phyloP scores from a whole-genome alignment of 2,329 filamentous ascomycete genomes.

The Exophiala phaeomuriformis region DNA sequence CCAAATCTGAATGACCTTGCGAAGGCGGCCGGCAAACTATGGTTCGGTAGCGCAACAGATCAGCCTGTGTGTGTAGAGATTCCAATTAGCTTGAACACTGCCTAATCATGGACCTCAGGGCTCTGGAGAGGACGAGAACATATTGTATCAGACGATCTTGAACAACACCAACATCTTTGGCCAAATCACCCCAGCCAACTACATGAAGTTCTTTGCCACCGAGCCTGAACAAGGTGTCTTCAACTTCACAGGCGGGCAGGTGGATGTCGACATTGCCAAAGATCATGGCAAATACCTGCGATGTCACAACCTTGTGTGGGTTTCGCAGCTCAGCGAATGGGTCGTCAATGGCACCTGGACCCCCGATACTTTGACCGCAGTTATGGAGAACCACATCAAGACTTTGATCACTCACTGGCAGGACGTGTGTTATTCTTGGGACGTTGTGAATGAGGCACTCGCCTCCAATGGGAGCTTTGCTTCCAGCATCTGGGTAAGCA shows the following conservation, averaged over 20 bases:
- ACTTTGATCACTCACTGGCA: constrained; percentile 34
- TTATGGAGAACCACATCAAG: constrained; percentile 45
- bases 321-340: constrained; percentile 45
- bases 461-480: constrained; percentile 37
- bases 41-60: constrained; percentile 47
- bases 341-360: constrained; percentile 50
- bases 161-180: constrained; percentile 54
- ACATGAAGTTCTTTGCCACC: constrained; percentile 47
- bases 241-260: constrained; percentile 35
- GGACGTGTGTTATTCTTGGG: constrained; percentile 35
- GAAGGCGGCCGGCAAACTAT: constrained; percentile 48
- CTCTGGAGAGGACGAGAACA: constrained; percentile 43
- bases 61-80: too few relatives aligned
- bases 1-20: constrained; percentile 49
- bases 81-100: not conserved
- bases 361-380: constrained; percentile 48
- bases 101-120: constrained; percentile 1
- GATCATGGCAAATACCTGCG: constrained; percentile 45
- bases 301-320: constrained; percentile 56
- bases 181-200: constrained; percentile 58
- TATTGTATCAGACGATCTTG: constrained; percentile 50
- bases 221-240: constrained; percentile 52
- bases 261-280: constrained; percentile 37
- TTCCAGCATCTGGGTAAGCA: constrained; percentile 32
- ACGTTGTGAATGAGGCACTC: constrained; percentile 39